Base-by-base conservation (phyloP, 768 basidiomycete genomes). In the Lactarius quietus region DNA sequence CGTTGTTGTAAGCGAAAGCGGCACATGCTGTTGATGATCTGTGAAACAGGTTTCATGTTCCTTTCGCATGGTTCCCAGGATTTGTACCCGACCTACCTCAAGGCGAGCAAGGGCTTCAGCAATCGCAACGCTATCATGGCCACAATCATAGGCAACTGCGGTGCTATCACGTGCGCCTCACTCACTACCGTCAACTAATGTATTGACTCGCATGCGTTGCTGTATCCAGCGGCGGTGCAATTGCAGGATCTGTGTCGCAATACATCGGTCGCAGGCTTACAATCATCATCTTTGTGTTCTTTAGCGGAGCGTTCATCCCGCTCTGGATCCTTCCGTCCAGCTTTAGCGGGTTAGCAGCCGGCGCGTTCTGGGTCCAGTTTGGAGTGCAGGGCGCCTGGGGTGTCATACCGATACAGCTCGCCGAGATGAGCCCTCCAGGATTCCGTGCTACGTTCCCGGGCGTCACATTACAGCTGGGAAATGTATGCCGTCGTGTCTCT, bases 361-460 rank as follows among this genome's bases (percentile, higher is more conserved):
- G 80, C 2, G 82, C 81, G 1, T 83, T 83, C 75, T 79, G 74
- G 62, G 70, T 81, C 31, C 81, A 82, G 68, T 74, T 79, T 52
- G 80, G 80, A 64, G 80, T 83, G 2, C 82, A 83, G 68, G 81
- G 80, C 0, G 66, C 70, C 7, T 70, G 69, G 70, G 70, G 70
- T 8, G 70, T 70, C 6, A 74, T 76, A 20, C 80, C 82, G 31
- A 76, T 82, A 60, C 78, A 78, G 71, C 76, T 83, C n/a, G 71
- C 73, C 52, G 83, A 84, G 71, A 73, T 81, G 57, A 77, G 79
- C 0, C 83, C 83, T 3, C 77, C 79, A 12, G 81, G 80, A 2
- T 83, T 82, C 78, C 75, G 83, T 54, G 79, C 80, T 9, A 76
- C 78, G 2, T 82, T 80, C 71, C 77, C 77, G 7, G 81, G 81